Evolutionary conservation across 768 basidiomycete genomes (phyloP).

Genomic region (Panus rudis): DNA sequence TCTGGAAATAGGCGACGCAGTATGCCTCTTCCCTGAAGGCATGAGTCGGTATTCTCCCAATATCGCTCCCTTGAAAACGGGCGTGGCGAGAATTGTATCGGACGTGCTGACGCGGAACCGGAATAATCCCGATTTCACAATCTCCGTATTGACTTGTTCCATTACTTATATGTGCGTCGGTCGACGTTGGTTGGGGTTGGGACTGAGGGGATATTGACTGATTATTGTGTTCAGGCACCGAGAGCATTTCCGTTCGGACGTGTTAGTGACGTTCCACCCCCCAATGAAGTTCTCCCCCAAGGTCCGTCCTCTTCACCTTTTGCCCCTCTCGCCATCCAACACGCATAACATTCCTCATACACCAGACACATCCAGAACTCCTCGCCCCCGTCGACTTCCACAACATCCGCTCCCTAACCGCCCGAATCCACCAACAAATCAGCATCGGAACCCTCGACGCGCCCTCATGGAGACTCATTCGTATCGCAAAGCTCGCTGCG

Average conservation of each 20-base stretch:
- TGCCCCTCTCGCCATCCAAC: not conserved
- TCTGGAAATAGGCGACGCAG: conserved; percentile 67
- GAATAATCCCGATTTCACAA: conserved; percentile 60
- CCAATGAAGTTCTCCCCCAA: conserved; percentile 62
- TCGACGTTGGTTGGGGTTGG: conserved; percentile 3
- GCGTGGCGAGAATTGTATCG: conserved; percentile 78
- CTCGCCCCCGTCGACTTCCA: conserved; percentile 58
- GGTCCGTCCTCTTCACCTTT: conserved; percentile 37
- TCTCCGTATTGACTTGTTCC: conserved; percentile 70
- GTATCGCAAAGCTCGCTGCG: conserved; percentile 69
- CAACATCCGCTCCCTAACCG: conserved; percentile 53
- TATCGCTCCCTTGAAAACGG: conserved; percentile 85
- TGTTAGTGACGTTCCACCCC: conserved; percentile 74
- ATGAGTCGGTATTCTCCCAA: conserved; percentile 79
- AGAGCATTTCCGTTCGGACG: conserved; percentile 83
- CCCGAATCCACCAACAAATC: conserved; percentile 60
- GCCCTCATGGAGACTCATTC: conserved; percentile 75
- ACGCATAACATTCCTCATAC: not conserved
- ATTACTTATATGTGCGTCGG: conserved; percentile 68
- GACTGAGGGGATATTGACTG: conserved; percentile 3
- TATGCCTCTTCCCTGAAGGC: conserved; percentile 84
- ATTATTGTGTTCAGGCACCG: conserved; percentile 69
- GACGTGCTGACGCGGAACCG: conserved; percentile 68
- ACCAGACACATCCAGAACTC: conserved; percentile 64
- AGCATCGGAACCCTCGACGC: conserved; percentile 75